Percentiles rank a stretch among this genome's conserved stretches.
phyloP scores from a whole-genome alignment of 176 grass and related monocot species.

The Raddia distichophylla region DNA sequence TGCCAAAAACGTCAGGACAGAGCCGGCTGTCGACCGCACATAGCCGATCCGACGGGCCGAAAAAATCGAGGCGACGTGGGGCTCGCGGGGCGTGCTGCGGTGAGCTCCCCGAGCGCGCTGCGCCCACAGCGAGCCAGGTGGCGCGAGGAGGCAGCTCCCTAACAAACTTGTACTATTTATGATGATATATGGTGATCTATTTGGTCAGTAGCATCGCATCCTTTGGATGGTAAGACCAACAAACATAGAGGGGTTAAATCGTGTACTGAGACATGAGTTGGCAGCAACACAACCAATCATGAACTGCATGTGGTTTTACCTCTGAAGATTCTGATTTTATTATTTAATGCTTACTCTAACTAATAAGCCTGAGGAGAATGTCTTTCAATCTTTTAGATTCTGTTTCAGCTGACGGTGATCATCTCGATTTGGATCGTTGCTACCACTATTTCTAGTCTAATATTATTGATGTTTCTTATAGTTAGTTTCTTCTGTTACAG shows the following conservation, averaged over 20 bases:
- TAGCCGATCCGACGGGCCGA: too few species aligned
- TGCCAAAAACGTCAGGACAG: too few species aligned
- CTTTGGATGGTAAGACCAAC: slow-evolving; percentile 7
- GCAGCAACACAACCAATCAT: slow-evolving; percentile 17
- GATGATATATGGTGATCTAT: background rate
- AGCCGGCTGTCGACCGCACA: too few species aligned
- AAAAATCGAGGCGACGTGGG: too few species aligned
- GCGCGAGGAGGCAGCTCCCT: too few species aligned
- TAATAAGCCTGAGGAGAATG: slow-evolving; percentile 15
- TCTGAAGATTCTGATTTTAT: background rate
- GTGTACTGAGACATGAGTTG: slow-evolving; percentile 4
- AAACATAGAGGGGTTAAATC: background rate
- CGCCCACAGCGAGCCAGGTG: too few species aligned
- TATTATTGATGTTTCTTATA: background rate
- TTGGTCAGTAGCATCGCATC: background rate
- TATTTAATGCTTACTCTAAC: background rate
- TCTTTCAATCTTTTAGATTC: slow-evolving; percentile 6
- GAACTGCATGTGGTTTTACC: slow-evolving; percentile 28
- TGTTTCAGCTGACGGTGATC: slow-evolving; percentile 9
- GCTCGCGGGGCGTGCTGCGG: too few species aligned
- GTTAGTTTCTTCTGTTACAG: background rate
- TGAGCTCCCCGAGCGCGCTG: too few species aligned
- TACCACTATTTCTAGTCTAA: background rate
- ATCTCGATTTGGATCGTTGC: slow-evolving; percentile 5
- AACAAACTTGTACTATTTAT: too few species aligned